Conservation (phyloP, 1,284 basidiomycete genomes). For the Heterobasidion occidentale region DNA sequence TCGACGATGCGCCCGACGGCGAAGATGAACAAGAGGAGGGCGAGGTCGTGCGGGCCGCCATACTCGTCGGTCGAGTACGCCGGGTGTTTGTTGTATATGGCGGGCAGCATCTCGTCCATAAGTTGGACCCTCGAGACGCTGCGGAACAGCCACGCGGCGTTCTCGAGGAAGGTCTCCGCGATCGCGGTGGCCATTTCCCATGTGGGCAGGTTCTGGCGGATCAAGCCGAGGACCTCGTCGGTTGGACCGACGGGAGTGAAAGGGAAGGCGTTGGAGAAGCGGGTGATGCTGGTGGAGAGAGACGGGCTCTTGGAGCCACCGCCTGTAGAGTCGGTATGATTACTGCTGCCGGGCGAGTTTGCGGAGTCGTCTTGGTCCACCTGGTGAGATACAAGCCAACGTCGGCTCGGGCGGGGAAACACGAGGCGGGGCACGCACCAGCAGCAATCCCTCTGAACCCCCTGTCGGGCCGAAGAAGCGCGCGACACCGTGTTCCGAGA, state of each 20-base stretch:
- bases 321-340: constrained; percentile 19
- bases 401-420: background rate
- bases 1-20: constrained; percentile 15
- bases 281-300: constrained; percentile 31
- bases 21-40: constrained; percentile 15
- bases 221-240: constrained; percentile 35
- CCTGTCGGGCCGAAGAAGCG: constrained; percentile 60
- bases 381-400: constrained; percentile 9
- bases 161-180: constrained; percentile 44
- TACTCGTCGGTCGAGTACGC: constrained; percentile 1
- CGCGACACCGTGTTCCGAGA: constrained; percentile 50
- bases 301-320: constrained; percentile 26
- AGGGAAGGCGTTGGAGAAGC: constrained; percentile 56
- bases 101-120: constrained; percentile 43
- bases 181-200: constrained; percentile 38
- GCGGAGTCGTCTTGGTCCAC: constrained; percentile 15
- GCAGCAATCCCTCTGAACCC: constrained; percentile 38
- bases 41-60: constrained; percentile 12
- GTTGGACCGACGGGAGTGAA: constrained; percentile 51
- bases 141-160: constrained; percentile 52
- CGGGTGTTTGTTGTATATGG: constrained; percentile 13
- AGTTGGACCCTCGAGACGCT: constrained; percentile 42
- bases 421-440: constrained; percentile 11
- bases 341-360: constrained; percentile 17
- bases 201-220: constrained; percentile 38